These are phyloP conservation scores for Papiliotrema laurentii DNA, from an alignment of 1,284 basidiomycete genomes.

Conservation along the genomic window DNA sequence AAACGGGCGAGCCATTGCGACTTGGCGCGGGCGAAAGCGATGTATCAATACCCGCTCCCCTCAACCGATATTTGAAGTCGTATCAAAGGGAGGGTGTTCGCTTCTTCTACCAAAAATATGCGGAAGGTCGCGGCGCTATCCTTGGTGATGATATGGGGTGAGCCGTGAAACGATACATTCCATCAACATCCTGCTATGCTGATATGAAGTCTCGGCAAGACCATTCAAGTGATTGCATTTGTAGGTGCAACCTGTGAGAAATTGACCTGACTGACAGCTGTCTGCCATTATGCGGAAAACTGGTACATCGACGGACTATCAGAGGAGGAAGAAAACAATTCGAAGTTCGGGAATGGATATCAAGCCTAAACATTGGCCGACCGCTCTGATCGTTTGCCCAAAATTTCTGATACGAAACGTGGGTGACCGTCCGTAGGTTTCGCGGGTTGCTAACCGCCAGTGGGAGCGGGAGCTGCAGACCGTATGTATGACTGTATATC, in stretches of 20 bases:
- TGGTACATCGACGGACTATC: slow-evolving; percentile 38
- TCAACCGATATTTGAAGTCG: slow-evolving; percentile 51
- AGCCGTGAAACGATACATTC: background rate
- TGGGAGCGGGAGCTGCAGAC: slow-evolving; percentile 51
- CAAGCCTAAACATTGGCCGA: slow-evolving; percentile 36
- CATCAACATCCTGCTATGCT: background rate
- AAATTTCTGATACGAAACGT: slow-evolving; percentile 48
- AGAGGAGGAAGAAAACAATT: slow-evolving; percentile 31
- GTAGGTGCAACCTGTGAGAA: slow-evolving; percentile 14
- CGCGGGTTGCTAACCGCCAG: slow-evolving; percentile 27
- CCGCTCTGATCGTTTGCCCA: slow-evolving; percentile 44
- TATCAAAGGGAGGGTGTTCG: slow-evolving; percentile 51
- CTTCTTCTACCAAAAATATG: slow-evolving; percentile 50
- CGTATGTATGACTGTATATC: slow-evolving; percentile 13
- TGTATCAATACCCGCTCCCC: slow-evolving; percentile 44
- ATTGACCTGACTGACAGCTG: slow-evolving; percentile 26
- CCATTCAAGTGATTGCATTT: slow-evolving; percentile 47
- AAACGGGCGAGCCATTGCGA: slow-evolving; percentile 14
- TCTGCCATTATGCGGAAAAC: slow-evolving; percentile 53
- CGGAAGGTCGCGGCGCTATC: slow-evolving; percentile 45
- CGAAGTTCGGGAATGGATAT: slow-evolving; percentile 9
- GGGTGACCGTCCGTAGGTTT: slow-evolving; percentile 21
- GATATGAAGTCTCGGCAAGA: slow-evolving; percentile 45
- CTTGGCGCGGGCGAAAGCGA: slow-evolving; percentile 22
- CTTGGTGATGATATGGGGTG: slow-evolving; percentile 55